Conservation (phyloP, 148 eudicot genomes). For the Tetragonia tetragonoides region DNA sequence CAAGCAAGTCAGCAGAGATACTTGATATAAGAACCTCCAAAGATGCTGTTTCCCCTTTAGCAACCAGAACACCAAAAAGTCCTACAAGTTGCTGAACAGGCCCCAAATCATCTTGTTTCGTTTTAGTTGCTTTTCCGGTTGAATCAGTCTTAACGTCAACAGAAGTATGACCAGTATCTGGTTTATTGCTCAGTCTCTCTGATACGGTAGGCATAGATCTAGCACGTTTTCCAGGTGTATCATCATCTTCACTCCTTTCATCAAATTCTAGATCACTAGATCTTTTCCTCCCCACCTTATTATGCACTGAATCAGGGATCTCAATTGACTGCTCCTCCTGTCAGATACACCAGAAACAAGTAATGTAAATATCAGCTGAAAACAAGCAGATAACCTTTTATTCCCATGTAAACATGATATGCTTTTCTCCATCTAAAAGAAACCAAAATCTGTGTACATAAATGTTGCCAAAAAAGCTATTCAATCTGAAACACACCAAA, state of each 20-base stretch:
- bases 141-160: slow-evolving; percentile 35
- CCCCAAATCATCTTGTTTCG: slow-evolving; percentile 52
- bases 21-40: slow-evolving; percentile 85
- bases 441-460: slow-evolving; percentile 4
- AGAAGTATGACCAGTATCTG: slow-evolving; percentile 28
- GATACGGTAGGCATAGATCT: slow-evolving; percentile 41
- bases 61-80: slow-evolving; percentile 79
- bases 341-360: slow-evolving; percentile 27
- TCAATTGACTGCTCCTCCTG: slow-evolving; percentile 59
- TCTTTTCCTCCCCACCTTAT: slow-evolving; percentile 62
- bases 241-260: slow-evolving; percentile 51
- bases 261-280: slow-evolving; percentile 41
- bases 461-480: neutral
- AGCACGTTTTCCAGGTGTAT: slow-evolving; percentile 68
- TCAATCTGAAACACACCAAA: neutral
- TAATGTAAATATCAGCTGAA: neutral
- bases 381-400: neutral
- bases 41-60: slow-evolving; percentile 85
- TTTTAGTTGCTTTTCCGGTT: slow-evolving; percentile 28
- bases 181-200: slow-evolving; percentile 37
- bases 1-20: slow-evolving; percentile 88
- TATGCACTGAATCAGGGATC: slow-evolving; percentile 29
- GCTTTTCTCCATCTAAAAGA: neutral
- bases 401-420: neutral
- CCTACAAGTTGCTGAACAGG: slow-evolving; percentile 88